Evolutionary conservation across 1,284 basidiomycete genomes (phyloP).

Genomic region (Apiotrichum brassicae): DNA sequence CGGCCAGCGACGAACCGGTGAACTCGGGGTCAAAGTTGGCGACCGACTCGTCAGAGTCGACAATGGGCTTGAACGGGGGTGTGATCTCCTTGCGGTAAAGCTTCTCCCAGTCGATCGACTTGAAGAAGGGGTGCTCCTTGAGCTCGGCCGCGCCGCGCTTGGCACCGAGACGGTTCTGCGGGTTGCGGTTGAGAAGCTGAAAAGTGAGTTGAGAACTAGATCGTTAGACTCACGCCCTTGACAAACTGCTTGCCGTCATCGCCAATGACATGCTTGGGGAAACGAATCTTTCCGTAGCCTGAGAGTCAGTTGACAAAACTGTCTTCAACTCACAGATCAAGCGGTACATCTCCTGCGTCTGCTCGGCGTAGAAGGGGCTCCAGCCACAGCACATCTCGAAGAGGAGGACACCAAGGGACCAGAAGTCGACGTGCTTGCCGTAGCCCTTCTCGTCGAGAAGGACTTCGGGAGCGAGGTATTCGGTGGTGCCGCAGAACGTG

Average conservation of each 20-base stretch:
- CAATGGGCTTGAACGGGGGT: slow-evolving; percentile 95
- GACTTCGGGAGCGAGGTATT: slow-evolving; percentile 97
- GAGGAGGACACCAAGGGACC: slow-evolving; percentile 85
- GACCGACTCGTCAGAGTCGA: slow-evolving; percentile 96
- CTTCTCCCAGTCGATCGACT: slow-evolving; percentile 80
- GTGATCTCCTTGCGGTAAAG: slow-evolving; percentile 85
- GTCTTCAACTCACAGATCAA: slow-evolving; percentile 61
- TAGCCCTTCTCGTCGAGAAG: slow-evolving; percentile 98
- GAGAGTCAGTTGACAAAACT: neutral
- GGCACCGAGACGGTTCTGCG: slow-evolving; percentile 90
- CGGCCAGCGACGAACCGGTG: slow-evolving; percentile 53
- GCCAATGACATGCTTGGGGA: slow-evolving; percentile 86
- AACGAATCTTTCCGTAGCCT: slow-evolving; percentile 83
- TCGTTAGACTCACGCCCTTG: slow-evolving; percentile 63
- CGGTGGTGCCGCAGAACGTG: slow-evolving; percentile 94
- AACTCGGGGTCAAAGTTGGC: slow-evolving; percentile 99
- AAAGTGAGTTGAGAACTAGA: too few relatives aligned
- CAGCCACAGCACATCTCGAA: slow-evolving; percentile 99
- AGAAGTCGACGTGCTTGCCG: slow-evolving; percentile 98
- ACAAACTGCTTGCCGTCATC: slow-evolving; percentile 99
- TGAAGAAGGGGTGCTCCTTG: slow-evolving; percentile 95
- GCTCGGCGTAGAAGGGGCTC: slow-evolving; percentile 99
- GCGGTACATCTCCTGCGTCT: slow-evolving; percentile 99
- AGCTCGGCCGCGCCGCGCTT: slow-evolving; percentile 85
- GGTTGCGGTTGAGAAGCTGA: slow-evolving; percentile 93